Evolutionary conservation across 2,329 filamentous ascomycete species (phyloP), one percentile per base, ranked within the genome.

Genomic region (Rhinocladiella similis): DNA sequence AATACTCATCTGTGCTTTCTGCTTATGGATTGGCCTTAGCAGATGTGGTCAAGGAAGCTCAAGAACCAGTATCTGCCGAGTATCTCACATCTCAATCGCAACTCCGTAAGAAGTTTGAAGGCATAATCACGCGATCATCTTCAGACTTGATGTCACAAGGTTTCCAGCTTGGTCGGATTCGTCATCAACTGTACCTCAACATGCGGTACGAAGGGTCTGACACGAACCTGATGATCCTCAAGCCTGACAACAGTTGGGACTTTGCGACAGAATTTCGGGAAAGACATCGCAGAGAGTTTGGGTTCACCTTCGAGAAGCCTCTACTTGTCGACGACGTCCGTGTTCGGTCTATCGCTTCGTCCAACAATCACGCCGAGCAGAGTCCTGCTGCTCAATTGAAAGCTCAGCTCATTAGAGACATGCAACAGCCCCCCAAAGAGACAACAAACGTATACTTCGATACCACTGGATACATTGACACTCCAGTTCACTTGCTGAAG

Each of bases 271-370:
- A 90, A 0, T 97, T 97, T 68, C 79, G 93, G 36, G 85, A 86
- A 65, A 89, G 95, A 63, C 93, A 97, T 69, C 86, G 90, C 47
- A 89, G 93, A 66, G 92, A 97, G 67, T 97, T 97, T 68, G 91
- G 91, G 0, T 97, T 97, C 69, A 94, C 90, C 0, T 77, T 94
- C 3, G 90, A 95, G 51, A 81, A 91, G 49, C 88, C 95, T 53
- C 88, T 96, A 47, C 89, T 96, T 35, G 83, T 97, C 2, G 92
- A 96, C 59, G 92, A 96, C 68, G 89, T 97, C 3, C 85, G 92
- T 48, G 90, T 93, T 3, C 83, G 93, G 88, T 89, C 3, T 83
- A 86, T 36, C 85, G 85, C 2, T 76, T 78, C 14, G 75, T 87
- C 5, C 87, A 84, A 83, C n/a, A 35, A 16, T 7, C 42, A 46